A percentile compares a stretch with the other conserved stretches of the same genome.
These are phyloP conservation scores for Eucommia ulmoides DNA, from an alignment of 257 asterid species.

Conservation along the genomic window DNA sequence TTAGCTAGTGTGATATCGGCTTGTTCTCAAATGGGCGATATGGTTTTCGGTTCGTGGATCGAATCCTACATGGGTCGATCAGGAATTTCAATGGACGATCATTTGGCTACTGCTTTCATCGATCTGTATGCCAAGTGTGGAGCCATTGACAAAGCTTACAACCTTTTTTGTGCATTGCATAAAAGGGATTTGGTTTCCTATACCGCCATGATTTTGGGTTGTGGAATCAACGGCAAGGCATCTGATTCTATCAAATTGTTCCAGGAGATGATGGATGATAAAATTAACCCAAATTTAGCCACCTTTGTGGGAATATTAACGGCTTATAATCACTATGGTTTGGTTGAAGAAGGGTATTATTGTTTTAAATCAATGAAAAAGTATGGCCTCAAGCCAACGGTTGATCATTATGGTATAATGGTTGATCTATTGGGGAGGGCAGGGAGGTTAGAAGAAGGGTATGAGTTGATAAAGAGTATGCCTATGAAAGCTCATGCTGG, in stretches of 20 bases:
- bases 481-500: constrained; percentile 63
- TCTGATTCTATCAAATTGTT: constrained; percentile 49
- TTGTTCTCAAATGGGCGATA: constrained; percentile 77
- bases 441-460: constrained; percentile 59
- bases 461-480: constrained; percentile 61
- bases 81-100: constrained; percentile 73
- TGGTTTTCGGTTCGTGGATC: constrained; percentile 35
- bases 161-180: constrained; percentile 33
- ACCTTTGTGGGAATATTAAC: constrained; percentile 61
- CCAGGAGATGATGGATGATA: constrained; percentile 47
- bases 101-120: constrained; percentile 60
- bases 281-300: constrained; percentile 45
- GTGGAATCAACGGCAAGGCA: constrained; percentile 71
- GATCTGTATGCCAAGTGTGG: constrained; percentile 80
- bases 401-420: constrained; percentile 71
- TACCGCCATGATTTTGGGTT: constrained; percentile 82
- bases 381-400: constrained; percentile 55
- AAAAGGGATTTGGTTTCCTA: constrained; percentile 63
- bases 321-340: constrained; percentile 57
- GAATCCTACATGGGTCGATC: constrained; percentile 38
- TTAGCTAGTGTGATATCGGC: constrained; percentile 67
- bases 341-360: constrained; percentile 68
- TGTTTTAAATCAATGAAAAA: constrained; percentile 50
- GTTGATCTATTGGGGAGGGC: constrained; percentile 79
- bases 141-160: constrained; percentile 54